Conservation (phyloP, 148 eudicot genomes). For the Cornus florida region DNA sequence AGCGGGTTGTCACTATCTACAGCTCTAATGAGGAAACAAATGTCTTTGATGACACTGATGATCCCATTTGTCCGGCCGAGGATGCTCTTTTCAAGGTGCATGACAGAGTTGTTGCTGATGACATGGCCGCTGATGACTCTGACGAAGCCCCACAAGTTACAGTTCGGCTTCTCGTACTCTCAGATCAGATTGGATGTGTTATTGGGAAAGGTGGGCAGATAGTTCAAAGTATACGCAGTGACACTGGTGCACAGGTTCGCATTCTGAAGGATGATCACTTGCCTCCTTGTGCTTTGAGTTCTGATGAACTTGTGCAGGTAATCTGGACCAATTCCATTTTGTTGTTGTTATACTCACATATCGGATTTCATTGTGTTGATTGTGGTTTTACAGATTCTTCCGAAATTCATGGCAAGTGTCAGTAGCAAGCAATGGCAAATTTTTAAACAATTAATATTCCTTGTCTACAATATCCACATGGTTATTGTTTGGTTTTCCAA, state of each 20-base stretch:
- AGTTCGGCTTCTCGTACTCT: slow-evolving; percentile 77
- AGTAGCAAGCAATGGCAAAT: not conserved
- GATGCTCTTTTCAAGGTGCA: slow-evolving; percentile 95
- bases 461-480: not conserved
- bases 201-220: slow-evolving; percentile 98
- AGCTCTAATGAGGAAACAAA: slow-evolving; percentile 80
- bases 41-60: slow-evolving; percentile 57
- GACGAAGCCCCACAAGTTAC: slow-evolving; percentile 62
- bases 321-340: not conserved
- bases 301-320: slow-evolving; percentile 98
- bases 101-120: slow-evolving; percentile 84
- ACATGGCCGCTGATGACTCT: slow-evolving; percentile 44
- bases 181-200: slow-evolving; percentile 97
- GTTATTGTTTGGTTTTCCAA: not conserved
- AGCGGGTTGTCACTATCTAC: slow-evolving; percentile 81
- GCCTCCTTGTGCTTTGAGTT: slow-evolving; percentile 83
- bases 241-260: slow-evolving; percentile 90
- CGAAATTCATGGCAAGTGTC: not conserved
- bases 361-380: not conserved
- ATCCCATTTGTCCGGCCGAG: slow-evolving; percentile 73
- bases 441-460: no score
- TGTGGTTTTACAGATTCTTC: not conserved
- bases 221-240: slow-evolving; percentile 80
- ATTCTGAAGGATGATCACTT: slow-evolving; percentile 87
- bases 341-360: not conserved